Base-by-base conservation (phyloP, 805 yeast species). In the Kodamaea hsintzibuensis region DNA sequence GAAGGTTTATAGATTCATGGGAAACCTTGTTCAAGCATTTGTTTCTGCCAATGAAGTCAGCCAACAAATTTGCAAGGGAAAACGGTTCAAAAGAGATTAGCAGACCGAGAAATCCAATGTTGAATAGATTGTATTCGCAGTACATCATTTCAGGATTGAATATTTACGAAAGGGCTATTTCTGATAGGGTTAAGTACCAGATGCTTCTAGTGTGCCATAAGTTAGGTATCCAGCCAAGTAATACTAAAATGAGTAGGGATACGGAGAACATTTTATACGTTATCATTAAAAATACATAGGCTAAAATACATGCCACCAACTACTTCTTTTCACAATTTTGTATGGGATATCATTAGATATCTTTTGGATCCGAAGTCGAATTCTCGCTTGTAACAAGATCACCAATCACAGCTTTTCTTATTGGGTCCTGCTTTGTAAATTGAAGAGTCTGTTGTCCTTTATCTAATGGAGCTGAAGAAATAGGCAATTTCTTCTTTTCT, bases 1-100 rank as follows among this genome's bases (percentile, higher is more conserved):
- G 73, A 22, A 73, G 80, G 51, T 82, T 82, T 52, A 56, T 72
- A 25, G 82, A 80, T 3, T 60, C 83, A 46, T 82, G 84, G 81
- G 66, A 63, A 8, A 61, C 52, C 17, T 45, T 59, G 33, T 27
- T 27, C 10, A 35, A 13, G 27, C 30, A 9, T 13, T 14, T 46
- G 14, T 30, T 30, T 10, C 13, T 8, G 12, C 3, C 9, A 2
- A 12, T 3, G 50, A 17, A 25, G n/a, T 6, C n/a, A n/a, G n/a
- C n/a, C n/a, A n/a, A 17, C 33, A 19, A 49, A 30, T 10, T 40
- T 42, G 12, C 8, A 9, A 19, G 14, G 10, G 19, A 44, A 43
- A 8, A 22, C 2, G 37, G 30, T 14, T 19, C 47, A 5, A 55
- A 55, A 19, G 43, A 45, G 40, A 35, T 51, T 40, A 19, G 22